phyloP scores from a whole-genome alignment of 1,284 basidiomycete genomes.

The Sphaerobolus stellatus region DNA sequence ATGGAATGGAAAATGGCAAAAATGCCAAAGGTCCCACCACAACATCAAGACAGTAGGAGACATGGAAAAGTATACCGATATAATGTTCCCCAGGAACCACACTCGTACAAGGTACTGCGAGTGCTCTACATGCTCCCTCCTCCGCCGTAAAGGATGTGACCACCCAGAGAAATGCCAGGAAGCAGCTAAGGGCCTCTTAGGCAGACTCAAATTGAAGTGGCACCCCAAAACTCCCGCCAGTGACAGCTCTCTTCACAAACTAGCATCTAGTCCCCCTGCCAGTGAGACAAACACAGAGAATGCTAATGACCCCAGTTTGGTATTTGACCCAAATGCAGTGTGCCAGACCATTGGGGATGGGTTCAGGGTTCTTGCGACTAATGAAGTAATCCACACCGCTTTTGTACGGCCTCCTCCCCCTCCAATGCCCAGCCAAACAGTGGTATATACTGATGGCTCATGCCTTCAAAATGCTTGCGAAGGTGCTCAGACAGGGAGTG shows the following conservation, averaged over 20 bases:
- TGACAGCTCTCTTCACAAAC: background rate
- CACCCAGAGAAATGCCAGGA: slow-evolving; percentile 4
- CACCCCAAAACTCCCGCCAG: background rate
- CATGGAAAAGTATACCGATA: no score
- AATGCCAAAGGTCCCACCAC: no score
- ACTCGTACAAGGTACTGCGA: slow-evolving; percentile 1
- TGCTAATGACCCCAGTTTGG: no score
- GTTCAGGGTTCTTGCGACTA: slow-evolving; percentile 10
- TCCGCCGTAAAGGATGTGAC: background rate
- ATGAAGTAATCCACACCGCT: background rate
- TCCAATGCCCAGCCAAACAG: background rate
- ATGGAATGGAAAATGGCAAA: no score
- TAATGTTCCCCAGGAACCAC: no score
- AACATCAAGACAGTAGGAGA: no score
- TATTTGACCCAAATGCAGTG: background rate
- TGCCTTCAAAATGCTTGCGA: slow-evolving; percentile 6
- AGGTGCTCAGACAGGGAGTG: slow-evolving; percentile 3
- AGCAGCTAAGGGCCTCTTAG: background rate
- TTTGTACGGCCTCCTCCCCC: background rate
- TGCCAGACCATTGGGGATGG: background rate
- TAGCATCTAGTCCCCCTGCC: background rate
- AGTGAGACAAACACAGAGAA: no score
- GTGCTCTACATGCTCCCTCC: slow-evolving; percentile 2
- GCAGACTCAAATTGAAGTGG: slow-evolving; percentile 2
- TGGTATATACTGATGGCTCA: slow-evolving; percentile 7